Percentiles rank a stretch among this genome's conserved stretches.
Conservation (phyloP, 169 alveolate genomes). For the Plasmodium cynomolgi region DNA sequence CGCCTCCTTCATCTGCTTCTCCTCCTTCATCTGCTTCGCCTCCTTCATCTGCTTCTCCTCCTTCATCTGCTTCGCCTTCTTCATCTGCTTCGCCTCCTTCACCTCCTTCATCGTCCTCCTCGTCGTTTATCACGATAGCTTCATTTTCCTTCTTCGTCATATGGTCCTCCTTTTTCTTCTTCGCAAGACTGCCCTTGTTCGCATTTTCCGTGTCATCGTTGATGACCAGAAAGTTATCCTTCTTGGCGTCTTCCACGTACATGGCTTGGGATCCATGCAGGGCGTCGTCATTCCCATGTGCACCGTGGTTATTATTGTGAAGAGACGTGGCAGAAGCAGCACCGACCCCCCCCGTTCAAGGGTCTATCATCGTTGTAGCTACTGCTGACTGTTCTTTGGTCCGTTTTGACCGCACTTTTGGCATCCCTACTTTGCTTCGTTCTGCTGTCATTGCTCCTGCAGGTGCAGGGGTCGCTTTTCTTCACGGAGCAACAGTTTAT, state of each 20-base stretch:
- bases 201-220: background rate
- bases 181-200: background rate
- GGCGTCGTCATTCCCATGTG: background rate
- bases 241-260: background rate
- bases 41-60: background rate
- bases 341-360: background rate
- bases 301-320: background rate
- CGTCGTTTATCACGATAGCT: background rate
- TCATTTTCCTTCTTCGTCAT: background rate
- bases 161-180: background rate
- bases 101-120: background rate
- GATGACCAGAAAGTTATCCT: background rate
- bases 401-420: background rate
- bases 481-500: constrained; percentile 59
- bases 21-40: background rate
- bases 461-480: background rate
- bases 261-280: background rate
- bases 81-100: no score
- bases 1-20: background rate
- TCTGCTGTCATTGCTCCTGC: background rate
- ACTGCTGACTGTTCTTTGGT: background rate
- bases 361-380: background rate
- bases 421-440: background rate
- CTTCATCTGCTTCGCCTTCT: background rate
- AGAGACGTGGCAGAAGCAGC: background rate